These are phyloP conservation scores for Murraya paniculata DNA, from an alignment of 345 rosid genomes.

Conservation along the genomic window DNA sequence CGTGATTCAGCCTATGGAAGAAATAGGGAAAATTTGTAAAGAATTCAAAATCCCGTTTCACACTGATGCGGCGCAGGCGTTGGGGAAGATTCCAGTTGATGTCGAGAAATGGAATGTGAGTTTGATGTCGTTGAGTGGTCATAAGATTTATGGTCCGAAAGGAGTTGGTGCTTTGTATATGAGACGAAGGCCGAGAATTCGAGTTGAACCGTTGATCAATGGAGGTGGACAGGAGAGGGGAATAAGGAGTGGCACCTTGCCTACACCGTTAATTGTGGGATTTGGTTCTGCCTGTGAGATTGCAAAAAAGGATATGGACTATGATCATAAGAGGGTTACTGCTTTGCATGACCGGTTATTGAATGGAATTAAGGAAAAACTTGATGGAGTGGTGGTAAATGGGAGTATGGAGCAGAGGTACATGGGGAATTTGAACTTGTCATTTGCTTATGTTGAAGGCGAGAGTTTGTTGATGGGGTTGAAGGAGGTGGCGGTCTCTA, in stretches of 20 bases:
- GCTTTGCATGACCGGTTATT: constrained; percentile 67
- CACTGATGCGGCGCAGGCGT: constrained; percentile 92
- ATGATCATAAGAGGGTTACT: constrained; percentile 67
- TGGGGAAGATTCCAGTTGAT: constrained; percentile 88
- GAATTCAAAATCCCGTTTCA: constrained; percentile 80
- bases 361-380: constrained; percentile 61
- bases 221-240: constrained; percentile 99
- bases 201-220: constrained; percentile 89
- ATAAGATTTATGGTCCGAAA: constrained; percentile 88
- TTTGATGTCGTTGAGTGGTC: constrained; percentile 93
- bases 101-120: constrained; percentile 90
- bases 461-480: constrained; percentile 97
- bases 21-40: constrained; percentile 79
- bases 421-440: constrained; percentile 78
- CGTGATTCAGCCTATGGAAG: constrained; percentile 89
- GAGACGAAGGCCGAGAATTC: constrained; percentile 77
- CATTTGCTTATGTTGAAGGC: constrained; percentile 96
- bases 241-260: constrained; percentile 85
- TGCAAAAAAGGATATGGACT: constrained; percentile 85
- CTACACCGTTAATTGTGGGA: constrained; percentile 84
- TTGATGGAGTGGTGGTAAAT: constrained; percentile 86
- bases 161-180: constrained; percentile 90
- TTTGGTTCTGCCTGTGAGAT: constrained; percentile 90
- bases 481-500: constrained; percentile 96
- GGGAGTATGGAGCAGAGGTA: constrained; percentile 83